These are phyloP conservation scores for Chenopodium formosanum DNA, from an alignment of 148 eudicot species.

Conservation along the genomic window DNA sequence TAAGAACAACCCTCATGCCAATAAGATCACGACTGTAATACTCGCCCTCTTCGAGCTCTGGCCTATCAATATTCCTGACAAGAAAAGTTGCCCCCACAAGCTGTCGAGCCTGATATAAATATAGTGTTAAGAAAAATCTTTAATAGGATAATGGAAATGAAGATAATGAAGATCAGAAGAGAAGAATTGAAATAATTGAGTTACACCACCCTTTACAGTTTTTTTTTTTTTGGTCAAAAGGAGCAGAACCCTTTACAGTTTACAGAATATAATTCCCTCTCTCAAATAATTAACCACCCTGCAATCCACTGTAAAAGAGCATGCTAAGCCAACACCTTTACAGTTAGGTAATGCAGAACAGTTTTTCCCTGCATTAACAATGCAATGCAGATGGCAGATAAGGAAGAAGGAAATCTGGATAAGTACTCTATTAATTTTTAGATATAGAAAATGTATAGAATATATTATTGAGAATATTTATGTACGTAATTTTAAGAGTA, in stretches of 20 bases:
- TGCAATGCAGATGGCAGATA: not conserved
- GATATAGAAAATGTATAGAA: no score
- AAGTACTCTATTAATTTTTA: no score
- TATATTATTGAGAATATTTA: not conserved
- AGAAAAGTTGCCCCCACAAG: slow-evolving; percentile 82
- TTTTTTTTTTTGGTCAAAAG: not conserved
- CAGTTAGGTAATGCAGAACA: not conserved
- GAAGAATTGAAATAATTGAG: not conserved
- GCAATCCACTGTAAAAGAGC: not conserved
- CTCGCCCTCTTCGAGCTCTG: slow-evolving; percentile 85
- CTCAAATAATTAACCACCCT: not conserved
- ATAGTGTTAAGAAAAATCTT: slow-evolving; percentile 3
- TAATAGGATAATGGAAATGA: not conserved
- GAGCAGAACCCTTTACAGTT: no score
- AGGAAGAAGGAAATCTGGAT: not conserved
- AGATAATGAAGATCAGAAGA: not conserved
- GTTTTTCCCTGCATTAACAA: not conserved
- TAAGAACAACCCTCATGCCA: slow-evolving; percentile 80
- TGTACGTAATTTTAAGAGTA: not conserved
- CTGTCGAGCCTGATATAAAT: slow-evolving; percentile 58
- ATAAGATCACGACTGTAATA: slow-evolving; percentile 85
- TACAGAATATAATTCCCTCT: not conserved
- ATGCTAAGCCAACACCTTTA: not conserved
- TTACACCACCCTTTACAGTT: not conserved
- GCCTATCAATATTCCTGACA: slow-evolving; percentile 68